Conservation (phyloP, 2,329 filamentous ascomycete genomes). For the Ascochyta clinopodiicola region DNA sequence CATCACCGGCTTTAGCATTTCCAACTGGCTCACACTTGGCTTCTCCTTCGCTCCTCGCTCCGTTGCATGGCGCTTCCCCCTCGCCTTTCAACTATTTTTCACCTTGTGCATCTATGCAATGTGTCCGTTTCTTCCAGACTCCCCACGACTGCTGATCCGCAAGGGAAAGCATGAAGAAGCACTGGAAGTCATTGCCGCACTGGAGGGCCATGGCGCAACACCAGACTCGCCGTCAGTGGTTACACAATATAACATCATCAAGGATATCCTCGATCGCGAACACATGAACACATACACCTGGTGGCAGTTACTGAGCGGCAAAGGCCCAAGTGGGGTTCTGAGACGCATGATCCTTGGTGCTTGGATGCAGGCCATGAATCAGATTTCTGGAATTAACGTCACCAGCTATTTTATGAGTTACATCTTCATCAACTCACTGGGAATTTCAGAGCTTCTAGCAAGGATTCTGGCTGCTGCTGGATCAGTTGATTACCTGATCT, state of each 20-base stretch:
- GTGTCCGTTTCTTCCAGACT: slow-evolving; percentile 52
- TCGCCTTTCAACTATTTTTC: slow-evolving; percentile 64
- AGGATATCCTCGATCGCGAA: slow-evolving; percentile 53
- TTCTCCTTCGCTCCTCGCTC: slow-evolving; percentile 50
- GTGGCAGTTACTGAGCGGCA: slow-evolving; percentile 53
- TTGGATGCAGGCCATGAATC: slow-evolving; percentile 56
- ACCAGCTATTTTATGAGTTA: slow-evolving; percentile 51
- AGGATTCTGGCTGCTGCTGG: slow-evolving; percentile 53
- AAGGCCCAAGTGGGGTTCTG: slow-evolving; percentile 50
- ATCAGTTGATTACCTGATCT: slow-evolving; percentile 55
- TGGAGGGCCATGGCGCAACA: slow-evolving; percentile 50
- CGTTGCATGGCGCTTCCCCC: slow-evolving; percentile 56
- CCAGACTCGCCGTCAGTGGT: slow-evolving; percentile 43
- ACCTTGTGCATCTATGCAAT: slow-evolving; percentile 63
- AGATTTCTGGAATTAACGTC: slow-evolving; percentile 45
- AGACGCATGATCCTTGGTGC: slow-evolving; percentile 55
- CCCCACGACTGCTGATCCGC: slow-evolving; percentile 59
- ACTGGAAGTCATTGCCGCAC: slow-evolving; percentile 42
- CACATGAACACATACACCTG: slow-evolving; percentile 54
- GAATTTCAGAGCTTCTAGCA: slow-evolving; percentile 43
- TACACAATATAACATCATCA: slow-evolving; percentile 49
- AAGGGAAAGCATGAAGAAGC: slow-evolving; percentile 58
- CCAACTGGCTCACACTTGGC: slow-evolving; percentile 53
- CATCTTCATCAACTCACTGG: slow-evolving; percentile 52
- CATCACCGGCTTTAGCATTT: slow-evolving; percentile 53